Evolutionary conservation across 2,329 filamentous ascomycete genomes (phyloP).

Genomic region (Neofusicoccum ribis): DNA sequence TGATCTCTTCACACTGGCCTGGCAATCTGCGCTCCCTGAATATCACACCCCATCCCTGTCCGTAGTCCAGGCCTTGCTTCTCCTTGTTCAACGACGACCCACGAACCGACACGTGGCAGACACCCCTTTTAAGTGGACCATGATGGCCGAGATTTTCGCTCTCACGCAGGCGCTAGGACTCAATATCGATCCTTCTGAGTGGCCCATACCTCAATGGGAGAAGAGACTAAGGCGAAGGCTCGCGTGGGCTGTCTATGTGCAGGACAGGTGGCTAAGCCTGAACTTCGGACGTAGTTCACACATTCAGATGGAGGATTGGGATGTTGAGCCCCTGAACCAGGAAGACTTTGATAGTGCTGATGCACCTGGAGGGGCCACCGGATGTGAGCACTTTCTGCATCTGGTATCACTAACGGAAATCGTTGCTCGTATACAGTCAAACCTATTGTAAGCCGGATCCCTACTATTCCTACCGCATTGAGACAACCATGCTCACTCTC

Average conservation of each 20-base stretch:
- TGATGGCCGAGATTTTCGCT: slow-evolving; percentile 39
- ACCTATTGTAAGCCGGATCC: slow-evolving; percentile 25
- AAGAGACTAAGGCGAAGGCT: slow-evolving; percentile 62
- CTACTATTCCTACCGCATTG: neutral
- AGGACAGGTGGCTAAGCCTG: slow-evolving; percentile 63
- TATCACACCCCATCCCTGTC: slow-evolving; percentile 34
- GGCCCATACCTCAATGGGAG: slow-evolving; percentile 65
- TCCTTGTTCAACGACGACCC: slow-evolving; percentile 34
- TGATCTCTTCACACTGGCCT: slow-evolving; percentile 33
- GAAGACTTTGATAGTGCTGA: neutral
- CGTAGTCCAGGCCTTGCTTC: slow-evolving; percentile 32
- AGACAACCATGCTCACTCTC: neutral
- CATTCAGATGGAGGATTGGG: slow-evolving; percentile 47
- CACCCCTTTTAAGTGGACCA: slow-evolving; percentile 35
- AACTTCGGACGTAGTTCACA: slow-evolving; percentile 60
- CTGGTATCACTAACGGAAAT: slow-evolving; percentile 54
- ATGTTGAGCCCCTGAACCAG: slow-evolving; percentile 24
- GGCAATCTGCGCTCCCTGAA: slow-evolving; percentile 30
- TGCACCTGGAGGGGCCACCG: neutral
- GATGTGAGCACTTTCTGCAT: slow-evolving; percentile 49
- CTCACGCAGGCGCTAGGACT: slow-evolving; percentile 41
- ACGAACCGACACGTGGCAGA: slow-evolving; percentile 35
- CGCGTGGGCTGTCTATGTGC: slow-evolving; percentile 65
- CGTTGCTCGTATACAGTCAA: slow-evolving; percentile 53
- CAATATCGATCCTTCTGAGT: slow-evolving; percentile 59